These are phyloP conservation scores for Kurtzmaniella quercitrusa DNA, from an alignment of 1,139 yeast genomes.

Conservation along the genomic window DNA sequence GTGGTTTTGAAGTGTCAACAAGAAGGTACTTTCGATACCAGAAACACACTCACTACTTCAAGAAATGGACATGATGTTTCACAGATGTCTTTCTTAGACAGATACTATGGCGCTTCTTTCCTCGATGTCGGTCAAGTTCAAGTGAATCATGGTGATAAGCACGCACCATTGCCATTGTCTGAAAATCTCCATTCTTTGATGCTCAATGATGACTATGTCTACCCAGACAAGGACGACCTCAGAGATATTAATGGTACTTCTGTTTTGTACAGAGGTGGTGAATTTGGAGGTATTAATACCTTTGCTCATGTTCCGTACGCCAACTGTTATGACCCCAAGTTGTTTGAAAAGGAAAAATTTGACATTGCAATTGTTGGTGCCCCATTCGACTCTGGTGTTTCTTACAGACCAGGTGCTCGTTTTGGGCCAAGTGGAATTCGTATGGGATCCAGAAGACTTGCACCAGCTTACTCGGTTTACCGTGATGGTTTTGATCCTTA, in stretches of 20 bases:
- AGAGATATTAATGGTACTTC: conserved; percentile 31
- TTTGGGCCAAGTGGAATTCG: conserved; percentile 26
- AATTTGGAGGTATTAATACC: conserved; percentile 30
- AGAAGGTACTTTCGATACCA: conserved; percentile 1
- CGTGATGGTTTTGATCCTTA: conserved; percentile 11
- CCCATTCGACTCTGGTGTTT: conserved; percentile 28
- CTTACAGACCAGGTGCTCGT: conserved; percentile 28
- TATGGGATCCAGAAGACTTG: conserved; percentile 14
- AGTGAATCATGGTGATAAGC: conserved; percentile 14
- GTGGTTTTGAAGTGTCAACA: conserved; percentile 5
- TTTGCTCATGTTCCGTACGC: conserved; percentile 32
- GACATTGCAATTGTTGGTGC: conserved; percentile 30
- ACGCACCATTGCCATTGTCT: conserved; percentile 19
- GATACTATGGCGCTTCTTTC: conserved; percentile 24
- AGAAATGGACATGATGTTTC: conserved; percentile 8
- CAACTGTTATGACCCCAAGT: conserved; percentile 23
- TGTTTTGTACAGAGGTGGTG: conserved; percentile 32
- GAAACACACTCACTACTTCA: conserved; percentile 5
- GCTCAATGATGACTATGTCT: conserved; percentile 23
- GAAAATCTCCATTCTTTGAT: conserved; percentile 20
- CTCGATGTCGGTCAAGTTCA: conserved; percentile 11
- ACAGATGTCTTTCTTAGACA: conserved; percentile 22
- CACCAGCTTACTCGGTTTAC: conserved; percentile 19
- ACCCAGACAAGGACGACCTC: conserved; percentile 33
- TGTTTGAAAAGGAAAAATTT: conserved; percentile 14